Conservation (phyloP, 805 yeast species). For the Phaffomyces antillensis region DNA sequence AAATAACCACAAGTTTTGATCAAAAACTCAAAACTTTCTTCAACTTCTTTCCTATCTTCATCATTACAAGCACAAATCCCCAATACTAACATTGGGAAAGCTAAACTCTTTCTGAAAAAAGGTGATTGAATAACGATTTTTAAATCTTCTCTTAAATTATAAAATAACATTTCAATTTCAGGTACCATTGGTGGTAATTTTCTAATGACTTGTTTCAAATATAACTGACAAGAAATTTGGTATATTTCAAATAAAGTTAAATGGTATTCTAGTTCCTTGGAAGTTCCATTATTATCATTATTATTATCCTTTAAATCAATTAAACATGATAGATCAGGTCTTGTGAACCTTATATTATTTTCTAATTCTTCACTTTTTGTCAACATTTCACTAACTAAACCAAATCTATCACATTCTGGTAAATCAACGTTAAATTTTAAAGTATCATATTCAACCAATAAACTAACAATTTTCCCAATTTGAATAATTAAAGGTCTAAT, state of each 20-base stretch:
- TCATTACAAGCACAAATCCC: constrained; percentile 26
- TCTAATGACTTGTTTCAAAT: constrained; percentile 45
- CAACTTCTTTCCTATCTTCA: constrained; percentile 20
- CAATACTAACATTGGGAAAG: constrained; percentile 34
- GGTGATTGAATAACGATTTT: constrained; percentile 39
- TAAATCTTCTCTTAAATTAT: constrained; percentile 41
- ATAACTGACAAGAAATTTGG: constrained; percentile 47
- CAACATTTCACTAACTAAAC: constrained; percentile 12
- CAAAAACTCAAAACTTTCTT: constrained; percentile 20
- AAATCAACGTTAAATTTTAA: constrained; percentile 4
- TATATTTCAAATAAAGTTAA: constrained; percentile 52
- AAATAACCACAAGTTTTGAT: constrained; percentile 26
- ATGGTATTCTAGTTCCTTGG: constrained; percentile 45
- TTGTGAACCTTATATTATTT: constrained; percentile 33
- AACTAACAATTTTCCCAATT: constrained; percentile 18
- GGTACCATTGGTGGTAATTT: constrained; percentile 44
- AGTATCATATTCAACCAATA: constrained; percentile 16
- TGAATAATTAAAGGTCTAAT: constrained; percentile 17
- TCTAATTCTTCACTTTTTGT: constrained; percentile 31
- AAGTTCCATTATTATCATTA: constrained; percentile 1
- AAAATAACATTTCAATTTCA: constrained; percentile 44
- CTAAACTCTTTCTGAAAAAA: constrained; percentile 40
- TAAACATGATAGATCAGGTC: constrained; percentile 39
- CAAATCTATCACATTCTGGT: constrained; percentile 15
- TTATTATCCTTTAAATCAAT: background rate